Base-by-base conservation (phyloP, 192 early-diverging fungal species). In the Coemansia sp. region DNA sequence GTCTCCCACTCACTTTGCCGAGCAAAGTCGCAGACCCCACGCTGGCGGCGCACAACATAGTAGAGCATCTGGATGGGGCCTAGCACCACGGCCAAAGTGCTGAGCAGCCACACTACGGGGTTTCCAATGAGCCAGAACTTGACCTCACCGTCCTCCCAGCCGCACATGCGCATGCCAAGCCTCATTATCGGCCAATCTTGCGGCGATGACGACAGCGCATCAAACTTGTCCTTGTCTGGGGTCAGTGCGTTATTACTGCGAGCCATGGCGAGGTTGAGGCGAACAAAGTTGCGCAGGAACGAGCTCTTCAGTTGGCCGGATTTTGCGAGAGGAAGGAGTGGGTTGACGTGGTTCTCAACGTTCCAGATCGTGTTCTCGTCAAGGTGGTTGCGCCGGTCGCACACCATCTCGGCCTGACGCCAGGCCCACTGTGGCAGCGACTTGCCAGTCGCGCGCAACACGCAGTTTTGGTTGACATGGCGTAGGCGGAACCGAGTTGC, bases 41-140 rank as follows among this genome's bases (percentile, higher is more conserved):
- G 79, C 65, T 87, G 85, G 58, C 69, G 73, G 28, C 94, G 85
- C 34, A 95, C 66, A 3, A 48, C 10, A 31, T 74, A 74, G 62
- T 68, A 74, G 21, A 65, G 24, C 57, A 74, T 36, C 57, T 74
- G 50, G 21, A 72, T 36, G 0, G 73, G 48, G 34, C 70, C 70
- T 4, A 73, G 48, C 0, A 65, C 45, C 9, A 76, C 62, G 2
- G 85, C 85, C 6, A 87, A 42, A 8, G 86, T 80, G 7, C 86
- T 77, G 3, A 86, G 75, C 95, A 94, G 94, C 95, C 95, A 99
- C 8, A 94, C 85, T 13, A 94, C 70, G 9, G 96, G 95, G 65
- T 97, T 93, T 11, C 96, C 97, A n/a, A 95, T 75, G 26, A 99
- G 79, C 73, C 89, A 99, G 75, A 86, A 98, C 85, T 97, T 99